phyloP scores from a whole-genome alignment of 495 filamentous ascomycete genomes.

The Xylaria telfairii region DNA sequence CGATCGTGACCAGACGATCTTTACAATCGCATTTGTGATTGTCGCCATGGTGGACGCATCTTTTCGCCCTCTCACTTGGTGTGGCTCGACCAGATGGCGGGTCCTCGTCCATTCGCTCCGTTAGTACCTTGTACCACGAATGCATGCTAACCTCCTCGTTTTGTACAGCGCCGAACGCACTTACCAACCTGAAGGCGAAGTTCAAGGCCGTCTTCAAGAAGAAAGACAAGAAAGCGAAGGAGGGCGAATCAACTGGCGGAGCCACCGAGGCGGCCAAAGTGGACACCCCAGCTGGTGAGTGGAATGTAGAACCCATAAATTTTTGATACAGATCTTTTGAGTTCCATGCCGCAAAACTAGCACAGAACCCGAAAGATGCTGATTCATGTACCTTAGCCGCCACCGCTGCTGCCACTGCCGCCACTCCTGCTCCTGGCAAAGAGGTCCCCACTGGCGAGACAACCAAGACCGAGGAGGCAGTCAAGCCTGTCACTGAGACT shows the following conservation, averaged over 20 bases:
- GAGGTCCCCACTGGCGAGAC: slow-evolving; percentile 7
- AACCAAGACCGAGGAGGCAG: slow-evolving; percentile 25
- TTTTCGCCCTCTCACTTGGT: slow-evolving; percentile 6
- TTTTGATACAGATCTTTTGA: not conserved
- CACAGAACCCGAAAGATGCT: slow-evolving; percentile 11
- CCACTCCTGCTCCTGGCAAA: not conserved
- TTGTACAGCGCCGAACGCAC: slow-evolving; percentile 40
- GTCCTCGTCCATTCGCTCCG: not conserved
- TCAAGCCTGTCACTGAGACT: not conserved
- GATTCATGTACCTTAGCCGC: slow-evolving; percentile 16
- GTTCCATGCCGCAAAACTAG: not conserved
- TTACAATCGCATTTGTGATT: not conserved
- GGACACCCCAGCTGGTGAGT: slow-evolving; percentile 22
- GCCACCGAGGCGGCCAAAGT: slow-evolving; percentile 30
- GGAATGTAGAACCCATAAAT: slow-evolving; percentile 13
- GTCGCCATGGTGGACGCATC: not conserved
- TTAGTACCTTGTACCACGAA: slow-evolving; percentile 19
- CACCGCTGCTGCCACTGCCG: not conserved
- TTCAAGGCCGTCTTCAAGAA: slow-evolving; percentile 61
- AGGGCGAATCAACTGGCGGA: slow-evolving; percentile 36
- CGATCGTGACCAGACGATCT: slow-evolving; percentile 4
- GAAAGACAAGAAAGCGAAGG: slow-evolving; percentile 38
- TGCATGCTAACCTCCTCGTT: slow-evolving; percentile 30
- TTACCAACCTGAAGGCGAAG: slow-evolving; percentile 53
- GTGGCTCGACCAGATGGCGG: slow-evolving; percentile 12